Percentiles rank a stretch among this genome's conserved stretches.
Conservation (phyloP, 257 asterid species). For the Solanum lycopersicoides region DNA sequence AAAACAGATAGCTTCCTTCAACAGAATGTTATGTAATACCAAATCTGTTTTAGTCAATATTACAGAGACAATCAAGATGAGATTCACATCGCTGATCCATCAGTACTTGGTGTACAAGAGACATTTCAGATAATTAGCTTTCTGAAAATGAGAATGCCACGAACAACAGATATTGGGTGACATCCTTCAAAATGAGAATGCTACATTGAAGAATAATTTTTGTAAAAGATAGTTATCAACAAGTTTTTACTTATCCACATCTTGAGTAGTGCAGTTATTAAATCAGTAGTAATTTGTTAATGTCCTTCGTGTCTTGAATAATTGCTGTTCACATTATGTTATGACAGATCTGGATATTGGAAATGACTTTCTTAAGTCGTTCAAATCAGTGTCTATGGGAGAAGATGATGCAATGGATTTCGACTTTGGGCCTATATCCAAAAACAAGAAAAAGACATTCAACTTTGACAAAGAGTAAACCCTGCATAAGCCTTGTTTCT, state of each 20-base stretch:
- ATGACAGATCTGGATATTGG: conserved; percentile 72
- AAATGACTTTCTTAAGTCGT: conserved; percentile 65
- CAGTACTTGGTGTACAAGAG: background rate
- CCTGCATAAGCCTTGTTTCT: conserved; percentile 7
- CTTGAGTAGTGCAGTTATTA: background rate
- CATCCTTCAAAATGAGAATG: background rate
- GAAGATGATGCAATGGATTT: conserved; percentile 62
- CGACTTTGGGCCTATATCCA: conserved; percentile 57
- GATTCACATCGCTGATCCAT: background rate
- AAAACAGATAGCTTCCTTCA: background rate
- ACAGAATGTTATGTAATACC: background rate
- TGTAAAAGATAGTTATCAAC: background rate
- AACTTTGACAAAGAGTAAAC: conserved; percentile 52
- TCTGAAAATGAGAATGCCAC: background rate
- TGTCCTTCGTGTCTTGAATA: background rate
- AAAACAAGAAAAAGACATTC: conserved; percentile 67
- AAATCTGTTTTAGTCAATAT: background rate
- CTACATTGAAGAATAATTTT: background rate
- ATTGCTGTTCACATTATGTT: conserved; percentile 11
- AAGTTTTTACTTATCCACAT: background rate
- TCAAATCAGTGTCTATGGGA: conserved; percentile 63
- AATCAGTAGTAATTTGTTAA: background rate
- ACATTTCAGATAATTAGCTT: background rate
- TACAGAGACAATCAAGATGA: background rate
- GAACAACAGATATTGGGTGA: background rate